Evolutionary conservation across 148 eudicot species (phyloP), one percentile per base, ranked within the genome.

Genomic region (Rhododendron mucronatum): DNA sequence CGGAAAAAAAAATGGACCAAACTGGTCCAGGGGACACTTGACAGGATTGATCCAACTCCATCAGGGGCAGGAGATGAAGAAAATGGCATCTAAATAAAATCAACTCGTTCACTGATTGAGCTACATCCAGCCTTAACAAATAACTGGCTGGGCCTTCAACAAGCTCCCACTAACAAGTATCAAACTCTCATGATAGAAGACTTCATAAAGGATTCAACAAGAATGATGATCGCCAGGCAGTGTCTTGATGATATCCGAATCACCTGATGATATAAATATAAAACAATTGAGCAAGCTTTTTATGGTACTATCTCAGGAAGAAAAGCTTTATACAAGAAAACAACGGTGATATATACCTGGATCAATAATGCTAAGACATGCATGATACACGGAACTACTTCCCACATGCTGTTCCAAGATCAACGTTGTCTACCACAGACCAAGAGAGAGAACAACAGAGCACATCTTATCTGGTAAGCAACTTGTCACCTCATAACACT

Each of bases 341-440:
- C 20, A 69, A 55, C 33, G 20, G 33, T 39, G 11, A 21, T 84
- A n/a, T n/a, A n/a, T n/a, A 90, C 94, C 92, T 77, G 91, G 91
- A 81, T 91, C 94, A 41, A 92, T 71, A 47, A 92, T 88, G 91
- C 94, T 92, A 55, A 92, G 94, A 89, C 94, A 92, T 45, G 89
- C 92, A 91, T 45, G 91, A 92, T 63, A 92, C 92, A n/a, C 94
- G 91, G 89, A 88, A 91, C 74, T 89, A 92, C 89, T 92, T 92
- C 3, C 93, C 93, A 65, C 93, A 92, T 21, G 92, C 92, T 26
- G 93, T 90, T 80, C 94, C 94, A 76, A 92, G 80, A 84, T 92
- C 94, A 69, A 92, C 93, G 81, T 92, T 92, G 88, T 92, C 94
- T 92, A 51, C 14, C 4, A 59, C 20, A 73, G 45, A 13, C 9